These are phyloP conservation scores for Wickerhamomyces silvicola DNA, from an alignment of 805 yeast genomes.

Conservation along the genomic window DNA sequence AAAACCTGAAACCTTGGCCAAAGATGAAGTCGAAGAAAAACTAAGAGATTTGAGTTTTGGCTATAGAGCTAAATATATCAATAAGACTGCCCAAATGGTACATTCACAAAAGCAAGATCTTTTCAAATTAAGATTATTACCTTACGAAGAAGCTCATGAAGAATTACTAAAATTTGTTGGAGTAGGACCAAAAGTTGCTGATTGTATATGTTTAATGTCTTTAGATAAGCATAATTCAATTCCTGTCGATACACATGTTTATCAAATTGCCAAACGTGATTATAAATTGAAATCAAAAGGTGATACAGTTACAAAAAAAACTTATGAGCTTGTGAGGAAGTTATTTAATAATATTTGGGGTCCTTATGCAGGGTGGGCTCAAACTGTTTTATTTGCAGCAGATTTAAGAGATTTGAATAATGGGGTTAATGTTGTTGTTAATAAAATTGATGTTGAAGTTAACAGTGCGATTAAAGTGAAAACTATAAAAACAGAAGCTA, in stretches of 20 bases:
- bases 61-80: conserved; percentile 83
- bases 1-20: conserved; percentile 43
- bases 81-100: conserved; percentile 57
- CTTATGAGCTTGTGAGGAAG: conserved; percentile 40
- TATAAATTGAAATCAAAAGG: conserved; percentile 46
- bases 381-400: conserved; percentile 84
- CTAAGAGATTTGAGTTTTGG: conserved; percentile 63
- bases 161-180: conserved; percentile 67
- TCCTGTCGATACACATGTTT: conserved; percentile 94
- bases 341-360: conserved; percentile 75
- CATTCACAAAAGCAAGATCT: conserved; percentile 29
- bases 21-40: conserved; percentile 33
- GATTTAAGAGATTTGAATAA: conserved; percentile 69
- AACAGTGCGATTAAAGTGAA: conserved; percentile 15
- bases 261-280: conserved; percentile 80
- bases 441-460: conserved; percentile 13
- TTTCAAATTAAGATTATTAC: conserved; percentile 36
- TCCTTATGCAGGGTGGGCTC: conserved; percentile 97
- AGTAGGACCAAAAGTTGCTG: conserved; percentile 98
- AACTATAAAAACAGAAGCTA: conserved; percentile 3
- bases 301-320: conserved; percentile 23
- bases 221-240: conserved; percentile 80
- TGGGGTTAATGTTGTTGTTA: conserved; percentile 42
- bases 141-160: conserved; percentile 48
- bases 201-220: conserved; percentile 90